phyloP scores from a whole-genome alignment of 441 rosid species.

The Croton setiger region DNA sequence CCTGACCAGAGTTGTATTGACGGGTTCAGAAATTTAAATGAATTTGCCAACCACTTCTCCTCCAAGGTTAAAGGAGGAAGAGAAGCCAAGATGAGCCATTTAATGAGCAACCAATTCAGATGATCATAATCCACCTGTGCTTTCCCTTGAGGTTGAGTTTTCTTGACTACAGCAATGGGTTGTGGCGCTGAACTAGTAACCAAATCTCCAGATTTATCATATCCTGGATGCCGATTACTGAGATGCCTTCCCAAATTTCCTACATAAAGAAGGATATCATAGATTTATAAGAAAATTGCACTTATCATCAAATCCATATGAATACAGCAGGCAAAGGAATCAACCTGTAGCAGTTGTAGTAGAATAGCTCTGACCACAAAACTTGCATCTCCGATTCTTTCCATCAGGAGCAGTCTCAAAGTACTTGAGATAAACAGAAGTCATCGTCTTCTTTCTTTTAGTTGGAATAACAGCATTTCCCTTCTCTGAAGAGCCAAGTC shows the following conservation, averaged over 20 bases:
- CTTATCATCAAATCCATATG: constrained; percentile 9
- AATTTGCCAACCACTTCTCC: constrained; percentile 75
- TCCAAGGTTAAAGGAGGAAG: constrained; percentile 84
- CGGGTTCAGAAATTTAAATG: constrained; percentile 78
- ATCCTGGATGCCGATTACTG: constrained; percentile 87
- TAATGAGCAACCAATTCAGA: constrained; percentile 85
- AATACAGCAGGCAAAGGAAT: neutral
- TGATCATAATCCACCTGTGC: constrained; percentile 79
- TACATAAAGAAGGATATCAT: constrained; percentile 28
- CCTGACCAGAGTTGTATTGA: constrained; percentile 71
- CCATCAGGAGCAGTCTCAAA: constrained; percentile 83
- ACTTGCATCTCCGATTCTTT: constrained; percentile 86
- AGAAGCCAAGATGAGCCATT: constrained; percentile 76
- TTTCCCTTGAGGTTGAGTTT: constrained; percentile 52
- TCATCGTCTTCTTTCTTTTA: constrained; percentile 93
- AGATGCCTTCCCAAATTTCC: constrained; percentile 92
- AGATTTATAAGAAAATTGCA: constrained; percentile 10
- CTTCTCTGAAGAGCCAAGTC: constrained; percentile 72
- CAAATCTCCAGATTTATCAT: constrained; percentile 65
- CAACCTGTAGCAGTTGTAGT: constrained; percentile 92
- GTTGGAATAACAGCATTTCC: constrained; percentile 40
- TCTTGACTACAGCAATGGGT: constrained; percentile 42
- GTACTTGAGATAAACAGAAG: constrained; percentile 83
- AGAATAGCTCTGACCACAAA: constrained; percentile 91
- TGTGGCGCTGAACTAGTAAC: constrained; percentile 42